Conservation (phyloP, 208 protist species). For the Leishmania gerbilli region DNA sequence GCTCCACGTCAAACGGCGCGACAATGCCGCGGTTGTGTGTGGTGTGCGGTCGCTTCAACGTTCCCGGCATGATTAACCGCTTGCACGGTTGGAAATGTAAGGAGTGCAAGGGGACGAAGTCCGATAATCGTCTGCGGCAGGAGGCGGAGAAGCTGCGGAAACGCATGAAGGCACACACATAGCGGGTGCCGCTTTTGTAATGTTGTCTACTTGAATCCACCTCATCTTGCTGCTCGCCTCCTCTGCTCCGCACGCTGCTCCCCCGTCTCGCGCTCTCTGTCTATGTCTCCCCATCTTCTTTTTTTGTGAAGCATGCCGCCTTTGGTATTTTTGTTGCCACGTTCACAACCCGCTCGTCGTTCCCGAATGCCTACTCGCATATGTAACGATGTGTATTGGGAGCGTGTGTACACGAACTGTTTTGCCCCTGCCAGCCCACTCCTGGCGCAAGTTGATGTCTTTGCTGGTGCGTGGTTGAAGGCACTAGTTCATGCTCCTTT, state of each 20-base stretch:
- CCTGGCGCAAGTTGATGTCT: background rate
- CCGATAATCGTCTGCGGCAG: conserved; percentile 51
- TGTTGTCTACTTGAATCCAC: background rate
- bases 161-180: conserved; percentile 10
- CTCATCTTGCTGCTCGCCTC: background rate
- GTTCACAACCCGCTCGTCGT: background rate
- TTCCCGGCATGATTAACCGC: conserved; percentile 68
- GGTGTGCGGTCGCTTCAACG: conserved; percentile 85
- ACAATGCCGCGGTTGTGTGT: conserved; percentile 71
- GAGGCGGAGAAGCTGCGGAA: conserved; percentile 46
- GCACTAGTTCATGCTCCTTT: background rate
- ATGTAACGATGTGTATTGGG: background rate
- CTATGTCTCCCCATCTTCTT: background rate
- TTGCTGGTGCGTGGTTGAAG: background rate
- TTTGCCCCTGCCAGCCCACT: background rate
- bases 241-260: background rate
- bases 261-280: background rate
- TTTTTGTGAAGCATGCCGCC: background rate
- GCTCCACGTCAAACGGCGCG: conserved; percentile 7
- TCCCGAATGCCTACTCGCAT: background rate
- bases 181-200: background rate
- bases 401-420: background rate
- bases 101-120: conserved; percentile 88
- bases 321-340: background rate
- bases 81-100: conserved; percentile 87